These are phyloP conservation scores for Ceratorhiza oryzae-sativae DNA, from an alignment of 1,284 basidiomycete species.

Conservation along the genomic window DNA sequence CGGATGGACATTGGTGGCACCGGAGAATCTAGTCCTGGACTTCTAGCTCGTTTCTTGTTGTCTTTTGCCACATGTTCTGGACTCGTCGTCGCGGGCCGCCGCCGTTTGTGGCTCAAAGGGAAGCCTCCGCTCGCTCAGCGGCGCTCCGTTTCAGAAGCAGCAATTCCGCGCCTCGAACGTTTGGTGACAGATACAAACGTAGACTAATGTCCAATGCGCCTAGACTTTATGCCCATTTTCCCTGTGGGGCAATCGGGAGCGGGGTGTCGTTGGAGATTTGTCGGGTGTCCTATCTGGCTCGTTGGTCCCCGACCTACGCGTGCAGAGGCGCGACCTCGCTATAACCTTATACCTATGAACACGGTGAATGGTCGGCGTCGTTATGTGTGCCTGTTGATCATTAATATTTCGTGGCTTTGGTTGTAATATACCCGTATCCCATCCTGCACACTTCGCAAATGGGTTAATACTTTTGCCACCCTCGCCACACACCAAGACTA, in stretches of 20 bases:
- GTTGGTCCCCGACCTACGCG: slow-evolving; percentile 5
- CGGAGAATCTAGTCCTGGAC: neutral
- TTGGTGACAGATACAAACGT: neutral
- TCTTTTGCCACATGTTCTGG: neutral
- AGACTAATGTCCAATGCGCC: slow-evolving; percentile 3
- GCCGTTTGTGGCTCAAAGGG: slow-evolving; percentile 13
- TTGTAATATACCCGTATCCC: neutral
- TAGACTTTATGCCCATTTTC: neutral
- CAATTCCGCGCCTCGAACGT: neutral
- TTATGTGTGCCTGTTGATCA: slow-evolving; percentile 6
- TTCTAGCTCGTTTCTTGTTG: slow-evolving; percentile 14
- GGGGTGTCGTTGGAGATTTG: neutral
- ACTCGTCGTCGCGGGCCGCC: neutral
- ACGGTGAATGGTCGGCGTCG: neutral
- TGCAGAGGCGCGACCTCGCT: neutral
- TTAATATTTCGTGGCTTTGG: slow-evolving; percentile 1
- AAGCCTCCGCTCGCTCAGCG: slow-evolving; percentile 18
- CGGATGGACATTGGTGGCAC: neutral
- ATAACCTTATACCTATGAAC: neutral
- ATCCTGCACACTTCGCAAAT: neutral
- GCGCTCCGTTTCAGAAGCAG: slow-evolving; percentile 10
- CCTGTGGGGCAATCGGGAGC: neutral
- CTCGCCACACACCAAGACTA: slow-evolving; percentile 12
- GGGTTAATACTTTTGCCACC: neutral
- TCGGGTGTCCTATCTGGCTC: neutral